phyloP scores from a whole-genome alignment of 2,329 filamentous ascomycete species.

The Colletotrichum orchidophilum region DNA sequence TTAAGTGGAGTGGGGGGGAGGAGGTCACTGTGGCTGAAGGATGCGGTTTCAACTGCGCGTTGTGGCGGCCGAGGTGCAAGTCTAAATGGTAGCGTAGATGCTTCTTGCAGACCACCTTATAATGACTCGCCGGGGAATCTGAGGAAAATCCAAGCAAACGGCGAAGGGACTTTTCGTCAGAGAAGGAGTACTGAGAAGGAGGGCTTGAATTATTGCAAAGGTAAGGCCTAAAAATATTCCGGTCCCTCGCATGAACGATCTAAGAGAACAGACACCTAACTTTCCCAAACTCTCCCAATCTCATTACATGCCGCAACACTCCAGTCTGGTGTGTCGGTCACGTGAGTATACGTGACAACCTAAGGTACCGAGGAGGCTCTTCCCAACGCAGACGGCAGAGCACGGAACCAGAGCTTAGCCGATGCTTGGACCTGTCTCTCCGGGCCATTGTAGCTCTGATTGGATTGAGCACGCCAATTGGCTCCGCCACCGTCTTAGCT shows the following conservation, averaged over 20 bases:
- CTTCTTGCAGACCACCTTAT: background rate
- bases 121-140: background rate
- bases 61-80: background rate
- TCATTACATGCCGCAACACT: background rate
- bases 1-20: constrained; percentile 25
- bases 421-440: constrained; percentile 7
- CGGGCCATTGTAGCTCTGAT: constrained; percentile 23
- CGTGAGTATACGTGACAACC: constrained; percentile 3
- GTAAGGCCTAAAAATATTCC: background rate
- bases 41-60: background rate
- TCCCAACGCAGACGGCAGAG: background rate
- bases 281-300: background rate
- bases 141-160: background rate
- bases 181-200: too few relatives aligned
- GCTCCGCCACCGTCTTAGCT: constrained; percentile 13
- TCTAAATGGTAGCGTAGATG: background rate
- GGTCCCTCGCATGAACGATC: constrained; percentile 4
- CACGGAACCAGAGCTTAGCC: background rate
- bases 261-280: background rate
- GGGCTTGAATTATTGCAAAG: background rate
- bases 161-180: background rate
- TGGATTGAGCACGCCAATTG: constrained; percentile 28
- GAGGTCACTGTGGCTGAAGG: constrained; percentile 32
- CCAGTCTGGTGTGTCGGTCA: background rate
- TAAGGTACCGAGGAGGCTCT: background rate